Conservation (phyloP, 257 asterid genomes). For the Gardenia jasminoides region DNA sequence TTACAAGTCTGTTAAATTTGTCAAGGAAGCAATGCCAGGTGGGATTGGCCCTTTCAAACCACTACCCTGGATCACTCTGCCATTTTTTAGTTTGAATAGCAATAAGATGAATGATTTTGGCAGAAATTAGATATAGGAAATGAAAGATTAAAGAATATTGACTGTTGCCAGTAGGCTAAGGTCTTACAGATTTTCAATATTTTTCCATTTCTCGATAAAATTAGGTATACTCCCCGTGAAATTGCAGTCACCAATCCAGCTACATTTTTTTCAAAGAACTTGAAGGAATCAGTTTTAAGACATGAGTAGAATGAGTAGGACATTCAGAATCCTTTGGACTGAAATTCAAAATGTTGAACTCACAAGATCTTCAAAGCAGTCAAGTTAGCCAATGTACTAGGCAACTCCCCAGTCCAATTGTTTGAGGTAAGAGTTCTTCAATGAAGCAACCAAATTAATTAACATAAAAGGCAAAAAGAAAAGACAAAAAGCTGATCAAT, state of each 20-base stretch:
- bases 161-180: too few relatives aligned
- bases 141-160: too few relatives aligned
- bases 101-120: not conserved
- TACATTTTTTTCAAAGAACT: slow-evolving; percentile 18
- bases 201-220: slow-evolving; percentile 53
- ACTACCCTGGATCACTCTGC: slow-evolving; percentile 56
- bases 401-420: slow-evolving; percentile 61
- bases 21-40: slow-evolving; percentile 48
- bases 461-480: too few relatives aligned
- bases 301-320: not conserved
- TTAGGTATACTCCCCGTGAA: slow-evolving; percentile 58
- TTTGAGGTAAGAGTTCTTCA: slow-evolving; percentile 54
- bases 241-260: slow-evolving; percentile 57
- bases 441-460: not conserved
- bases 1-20: slow-evolving; percentile 57
- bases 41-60: slow-evolving; percentile 70
- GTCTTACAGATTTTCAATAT: slow-evolving; percentile 49
- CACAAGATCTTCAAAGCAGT: slow-evolving; percentile 52
- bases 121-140: too few relatives aligned
- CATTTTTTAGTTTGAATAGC: not conserved
- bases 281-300: not conserved
- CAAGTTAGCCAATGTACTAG: slow-evolving; percentile 44
- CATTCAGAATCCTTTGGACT: not conserved
- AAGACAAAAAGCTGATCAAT: not conserved
- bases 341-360: slow-evolving; percentile 17